Percentiles rank a stretch among this genome's conserved stretches.
phyloP scores from a whole-genome alignment of 108 stramenopile genomes.

The Seminavis robusta region DNA sequence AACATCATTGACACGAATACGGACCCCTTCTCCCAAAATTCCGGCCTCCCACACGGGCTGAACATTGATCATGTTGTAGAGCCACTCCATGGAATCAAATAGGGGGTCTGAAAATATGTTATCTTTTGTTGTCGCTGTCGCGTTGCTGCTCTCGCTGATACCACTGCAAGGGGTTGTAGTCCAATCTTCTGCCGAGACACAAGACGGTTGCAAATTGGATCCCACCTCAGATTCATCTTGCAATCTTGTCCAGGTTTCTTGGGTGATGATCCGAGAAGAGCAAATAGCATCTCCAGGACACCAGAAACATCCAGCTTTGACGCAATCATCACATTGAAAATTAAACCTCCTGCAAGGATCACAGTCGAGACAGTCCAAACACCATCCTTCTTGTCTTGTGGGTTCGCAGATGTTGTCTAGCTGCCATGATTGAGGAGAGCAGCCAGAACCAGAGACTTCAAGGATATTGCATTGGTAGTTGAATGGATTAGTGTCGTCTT shows the following conservation, averaged over 20 bases:
- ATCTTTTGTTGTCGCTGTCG: too few species aligned
- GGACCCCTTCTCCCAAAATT: constrained; percentile 19
- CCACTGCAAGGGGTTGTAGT: too few species aligned
- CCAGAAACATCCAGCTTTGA: constrained; percentile 21
- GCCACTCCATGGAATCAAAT: constrained; percentile 17
- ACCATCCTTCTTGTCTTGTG: too few species aligned
- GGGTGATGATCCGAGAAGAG: too few species aligned
- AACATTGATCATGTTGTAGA: constrained; percentile 30
- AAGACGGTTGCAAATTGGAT: constrained; percentile 4
- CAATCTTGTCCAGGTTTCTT: too few species aligned
- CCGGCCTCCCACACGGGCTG: constrained; percentile 23
- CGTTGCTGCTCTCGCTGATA: too few species aligned
- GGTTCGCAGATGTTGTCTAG: too few species aligned
- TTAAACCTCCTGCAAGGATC: constrained; percentile 17
- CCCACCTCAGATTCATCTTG: background rate
- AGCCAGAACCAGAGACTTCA: too few species aligned
- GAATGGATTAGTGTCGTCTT: too few species aligned
- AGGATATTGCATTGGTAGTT: too few species aligned
- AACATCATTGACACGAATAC: constrained; percentile 36
- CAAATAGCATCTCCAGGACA: constrained; percentile 28
- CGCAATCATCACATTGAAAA: constrained; percentile 13
- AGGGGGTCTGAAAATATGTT: constrained; percentile 26
- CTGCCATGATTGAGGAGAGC: too few species aligned
- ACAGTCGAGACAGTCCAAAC: constrained; percentile 33
- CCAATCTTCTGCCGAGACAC: too few species aligned